phyloP scores from a whole-genome alignment of 768 basidiomycete species.

The Podaxis sp. region DNA sequence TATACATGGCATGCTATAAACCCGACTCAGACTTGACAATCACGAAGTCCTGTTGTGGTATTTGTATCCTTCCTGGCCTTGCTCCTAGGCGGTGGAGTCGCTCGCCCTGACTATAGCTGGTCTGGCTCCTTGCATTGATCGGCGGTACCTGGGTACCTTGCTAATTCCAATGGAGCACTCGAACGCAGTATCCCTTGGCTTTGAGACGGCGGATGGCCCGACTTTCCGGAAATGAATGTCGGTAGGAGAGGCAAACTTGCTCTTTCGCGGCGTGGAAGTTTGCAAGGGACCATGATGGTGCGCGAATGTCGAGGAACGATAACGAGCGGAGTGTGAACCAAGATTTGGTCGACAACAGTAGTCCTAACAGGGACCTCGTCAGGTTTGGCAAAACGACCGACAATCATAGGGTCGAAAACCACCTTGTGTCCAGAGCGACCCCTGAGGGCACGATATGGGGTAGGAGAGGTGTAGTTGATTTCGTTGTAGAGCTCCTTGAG shows the following conservation, averaged over 20 bases:
- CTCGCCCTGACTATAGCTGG: not conserved
- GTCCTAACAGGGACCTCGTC: not conserved
- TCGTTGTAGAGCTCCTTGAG: slow-evolving; percentile 2
- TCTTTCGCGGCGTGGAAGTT: not conserved
- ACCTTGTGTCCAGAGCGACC: slow-evolving; percentile 12
- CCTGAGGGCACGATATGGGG: slow-evolving; percentile 17
- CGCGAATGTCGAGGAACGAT: slow-evolving; percentile 3
- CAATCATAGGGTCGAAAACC: not conserved
- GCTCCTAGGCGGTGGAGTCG: not conserved
- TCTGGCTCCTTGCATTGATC: not conserved
- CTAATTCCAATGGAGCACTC: not conserved
- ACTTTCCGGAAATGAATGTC: not conserved
- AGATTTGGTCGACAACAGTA: slow-evolving; percentile 1
- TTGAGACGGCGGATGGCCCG: not conserved
- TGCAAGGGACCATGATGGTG: not conserved
- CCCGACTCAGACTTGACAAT: not conserved
- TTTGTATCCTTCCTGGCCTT: not conserved
- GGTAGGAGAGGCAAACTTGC: not conserved
- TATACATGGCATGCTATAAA: not conserved
- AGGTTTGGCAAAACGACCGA: not conserved
- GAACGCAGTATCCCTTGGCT: not conserved
- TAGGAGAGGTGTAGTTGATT: slow-evolving; percentile 12
- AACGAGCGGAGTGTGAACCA: slow-evolving; percentile 2
- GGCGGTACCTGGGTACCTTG: not conserved
- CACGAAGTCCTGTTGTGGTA: not conserved